These are phyloP conservation scores for Kluyveromyces marxianus DNA, from an alignment of 1,139 yeast genomes.

Conservation along the genomic window DNA sequence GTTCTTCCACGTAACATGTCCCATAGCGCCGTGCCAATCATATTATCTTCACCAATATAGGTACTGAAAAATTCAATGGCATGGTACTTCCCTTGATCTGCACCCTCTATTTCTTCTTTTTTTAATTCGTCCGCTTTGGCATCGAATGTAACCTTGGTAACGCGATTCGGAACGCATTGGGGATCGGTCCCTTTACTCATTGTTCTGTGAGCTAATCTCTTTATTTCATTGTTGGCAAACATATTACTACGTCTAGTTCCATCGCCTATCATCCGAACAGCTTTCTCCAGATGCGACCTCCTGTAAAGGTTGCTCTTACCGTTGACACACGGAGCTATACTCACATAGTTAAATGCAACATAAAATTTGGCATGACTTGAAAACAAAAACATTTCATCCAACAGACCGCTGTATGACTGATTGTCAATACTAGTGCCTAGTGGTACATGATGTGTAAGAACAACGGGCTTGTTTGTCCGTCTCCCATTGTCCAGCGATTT, in stretches of 20 bases:
- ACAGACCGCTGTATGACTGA: slow-evolving; percentile 45
- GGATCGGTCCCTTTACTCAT: slow-evolving; percentile 4
- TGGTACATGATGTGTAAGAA: slow-evolving; percentile 76
- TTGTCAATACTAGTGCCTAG: slow-evolving; percentile 43
- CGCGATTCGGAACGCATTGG: background rate
- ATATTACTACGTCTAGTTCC: slow-evolving; percentile 19
- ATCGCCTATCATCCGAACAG: slow-evolving; percentile 39
- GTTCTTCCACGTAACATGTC: slow-evolving; percentile 59
- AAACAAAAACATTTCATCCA: slow-evolving; percentile 80
- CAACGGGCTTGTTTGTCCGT: slow-evolving; percentile 40
- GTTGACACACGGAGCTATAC: slow-evolving; percentile 86
- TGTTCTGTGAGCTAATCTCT: slow-evolving; percentile 6
- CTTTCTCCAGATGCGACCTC: slow-evolving; percentile 56
- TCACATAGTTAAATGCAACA: slow-evolving; percentile 63
- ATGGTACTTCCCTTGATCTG: slow-evolving; percentile 11
- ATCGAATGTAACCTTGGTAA: background rate
- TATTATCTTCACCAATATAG: slow-evolving; percentile 87
- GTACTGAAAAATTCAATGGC: slow-evolving; percentile 70
- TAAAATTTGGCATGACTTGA: slow-evolving; percentile 84
- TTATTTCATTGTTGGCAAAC: slow-evolving; percentile 7
- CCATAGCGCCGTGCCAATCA: slow-evolving; percentile 88
- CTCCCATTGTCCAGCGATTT: slow-evolving; percentile 44
- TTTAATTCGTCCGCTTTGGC: background rate
- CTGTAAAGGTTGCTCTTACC: slow-evolving; percentile 85
- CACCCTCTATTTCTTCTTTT: background rate